A percentile compares a stretch with the other conserved stretches of the same genome.
phyloP scores from a whole-genome alignment of 768 basidiomycete genomes.

The Leccinum fibrillosum region DNA sequence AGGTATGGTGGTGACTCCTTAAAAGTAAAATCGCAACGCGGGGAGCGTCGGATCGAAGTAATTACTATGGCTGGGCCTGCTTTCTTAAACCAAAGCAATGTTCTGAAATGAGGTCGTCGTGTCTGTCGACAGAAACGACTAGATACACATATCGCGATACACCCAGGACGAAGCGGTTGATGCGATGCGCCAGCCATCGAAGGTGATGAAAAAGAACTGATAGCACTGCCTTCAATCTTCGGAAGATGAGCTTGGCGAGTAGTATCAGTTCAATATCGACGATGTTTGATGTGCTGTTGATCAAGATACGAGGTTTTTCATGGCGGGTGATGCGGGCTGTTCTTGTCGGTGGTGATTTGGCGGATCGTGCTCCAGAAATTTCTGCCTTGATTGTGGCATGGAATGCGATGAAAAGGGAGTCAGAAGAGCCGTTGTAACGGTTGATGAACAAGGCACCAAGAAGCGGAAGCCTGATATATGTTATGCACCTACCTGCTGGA shows the following conservation, averaged over 20 bases:
- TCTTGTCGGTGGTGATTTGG: constrained; percentile 80
- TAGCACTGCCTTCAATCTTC: too few species aligned
- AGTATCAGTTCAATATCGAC: background rate
- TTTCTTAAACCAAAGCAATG: too few species aligned
- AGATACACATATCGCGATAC: too few species aligned
- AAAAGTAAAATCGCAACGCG: too few species aligned
- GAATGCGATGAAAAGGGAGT: constrained; percentile 33
- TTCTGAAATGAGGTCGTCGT: too few species aligned
- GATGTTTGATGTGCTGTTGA: background rate
- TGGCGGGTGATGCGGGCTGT: constrained; percentile 37
- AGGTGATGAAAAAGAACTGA: too few species aligned
- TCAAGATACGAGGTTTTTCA: background rate
- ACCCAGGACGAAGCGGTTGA: too few species aligned
- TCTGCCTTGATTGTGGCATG: constrained; percentile 47
- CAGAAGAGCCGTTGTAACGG: constrained; percentile 41
- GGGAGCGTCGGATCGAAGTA: too few species aligned
- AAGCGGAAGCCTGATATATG: constrained; percentile 16
- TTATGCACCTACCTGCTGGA: constrained; percentile 62
- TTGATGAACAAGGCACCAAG: constrained; percentile 46
- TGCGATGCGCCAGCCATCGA: too few species aligned
- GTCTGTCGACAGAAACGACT: too few species aligned
- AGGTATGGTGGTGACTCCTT: too few species aligned
- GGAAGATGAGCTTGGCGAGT: background rate
- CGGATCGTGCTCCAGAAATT: constrained; percentile 68
- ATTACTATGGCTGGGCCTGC: too few species aligned